phyloP scores from a whole-genome alignment of 2,329 filamentous ascomycete genomes.

The Paracoccidioides brasiliensis region DNA sequence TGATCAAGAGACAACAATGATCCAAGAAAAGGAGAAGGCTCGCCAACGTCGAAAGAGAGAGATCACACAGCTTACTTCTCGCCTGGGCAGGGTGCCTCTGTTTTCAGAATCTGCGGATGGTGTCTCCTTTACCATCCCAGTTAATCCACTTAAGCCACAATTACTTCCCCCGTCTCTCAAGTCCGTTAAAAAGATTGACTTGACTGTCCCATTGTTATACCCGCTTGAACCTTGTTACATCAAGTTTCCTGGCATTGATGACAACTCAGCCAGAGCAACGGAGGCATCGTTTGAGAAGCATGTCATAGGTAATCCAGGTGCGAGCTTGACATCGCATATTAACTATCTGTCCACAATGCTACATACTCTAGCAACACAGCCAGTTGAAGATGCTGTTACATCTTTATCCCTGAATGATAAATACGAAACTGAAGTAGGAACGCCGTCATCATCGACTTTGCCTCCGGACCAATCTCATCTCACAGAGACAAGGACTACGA shows the following conservation, averaged over 20 bases:
- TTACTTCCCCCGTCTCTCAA: constrained; percentile 51
- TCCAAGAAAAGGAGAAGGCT: constrained; percentile 46
- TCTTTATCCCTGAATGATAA: constrained; percentile 2
- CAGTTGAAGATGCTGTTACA: constrained; percentile 17
- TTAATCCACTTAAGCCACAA: constrained; percentile 50
- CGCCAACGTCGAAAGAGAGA: constrained; percentile 6
- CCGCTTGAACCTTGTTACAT: constrained; percentile 56
- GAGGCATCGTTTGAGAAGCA: constrained; percentile 53
- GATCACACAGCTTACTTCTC: constrained; percentile 25
- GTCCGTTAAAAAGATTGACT: constrained; percentile 48
- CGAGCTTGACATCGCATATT: constrained; percentile 58
- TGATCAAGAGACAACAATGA: constrained; percentile 22
- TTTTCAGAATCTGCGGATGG: constrained; percentile 60
- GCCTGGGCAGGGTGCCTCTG: constrained; percentile 53
- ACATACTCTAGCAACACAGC: constrained; percentile 50
- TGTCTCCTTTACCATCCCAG: constrained; percentile 54
- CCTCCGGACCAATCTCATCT: constrained; percentile 4
- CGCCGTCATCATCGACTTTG: not conserved
- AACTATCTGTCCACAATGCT: constrained; percentile 64
- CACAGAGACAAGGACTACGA: constrained; percentile 7
- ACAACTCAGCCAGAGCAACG: constrained; percentile 47
- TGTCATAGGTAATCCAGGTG: constrained; percentile 42
- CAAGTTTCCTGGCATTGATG: constrained; percentile 50
- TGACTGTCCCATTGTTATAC: constrained; percentile 59
- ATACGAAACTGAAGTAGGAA: not conserved